A percentile compares a stretch with the other conserved stretches of the same genome.
Conservation (phyloP, 805 yeast species). For the Candida yuanshanica region DNA sequence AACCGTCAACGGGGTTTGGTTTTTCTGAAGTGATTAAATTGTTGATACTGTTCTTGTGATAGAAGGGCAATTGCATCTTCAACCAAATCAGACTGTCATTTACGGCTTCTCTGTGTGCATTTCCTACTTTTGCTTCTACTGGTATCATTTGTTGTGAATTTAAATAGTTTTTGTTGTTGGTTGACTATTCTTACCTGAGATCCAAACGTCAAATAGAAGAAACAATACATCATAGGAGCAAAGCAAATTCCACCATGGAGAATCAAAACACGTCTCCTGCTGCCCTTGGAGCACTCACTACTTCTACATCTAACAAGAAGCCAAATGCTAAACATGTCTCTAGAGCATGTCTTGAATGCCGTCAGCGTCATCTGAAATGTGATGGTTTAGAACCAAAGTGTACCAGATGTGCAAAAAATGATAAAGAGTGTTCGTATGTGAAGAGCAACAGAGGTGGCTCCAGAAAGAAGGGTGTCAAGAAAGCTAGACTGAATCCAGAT, state of each 20-base stretch:
- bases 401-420: conserved; percentile 31
- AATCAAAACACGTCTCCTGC: neutral
- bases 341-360: conserved; percentile 46
- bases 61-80: too few relatives aligned
- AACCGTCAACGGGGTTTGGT: neutral
- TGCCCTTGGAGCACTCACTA: too few relatives aligned
- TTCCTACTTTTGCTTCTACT: too few relatives aligned
- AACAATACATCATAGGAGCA: neutral
- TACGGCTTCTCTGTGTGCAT: too few relatives aligned
- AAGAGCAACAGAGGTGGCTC: conserved; percentile 51
- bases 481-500: conserved; percentile 5
- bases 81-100: too few relatives aligned
- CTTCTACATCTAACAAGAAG: conserved; percentile 2
- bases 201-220: neutral
- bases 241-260: neutral
- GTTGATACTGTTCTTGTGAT: neutral
- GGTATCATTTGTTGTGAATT: too few relatives aligned
- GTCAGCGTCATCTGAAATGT: conserved; percentile 46
- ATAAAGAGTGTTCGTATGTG: conserved; percentile 39
- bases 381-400: conserved; percentile 44
- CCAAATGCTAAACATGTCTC: conserved; percentile 35
- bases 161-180: too few relatives aligned
- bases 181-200: too few relatives aligned
- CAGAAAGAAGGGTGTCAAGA: conserved; percentile 42
- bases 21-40: neutral